Conservation (phyloP, 148 eudicot genomes). For the Fagopyrum esculentum region DNA sequence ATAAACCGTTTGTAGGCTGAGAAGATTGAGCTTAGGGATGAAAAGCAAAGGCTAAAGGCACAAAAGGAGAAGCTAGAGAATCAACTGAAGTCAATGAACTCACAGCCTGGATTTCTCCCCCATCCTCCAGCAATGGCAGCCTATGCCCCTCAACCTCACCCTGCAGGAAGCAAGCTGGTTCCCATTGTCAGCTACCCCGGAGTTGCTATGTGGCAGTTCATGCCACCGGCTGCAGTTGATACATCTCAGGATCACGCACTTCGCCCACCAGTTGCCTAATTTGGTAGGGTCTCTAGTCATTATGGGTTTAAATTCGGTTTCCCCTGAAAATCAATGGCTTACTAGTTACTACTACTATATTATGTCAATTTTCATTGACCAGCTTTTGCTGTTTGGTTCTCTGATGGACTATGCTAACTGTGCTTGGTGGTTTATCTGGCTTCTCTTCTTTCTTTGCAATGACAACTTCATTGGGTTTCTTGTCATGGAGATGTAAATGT, state of each 20-base stretch:
- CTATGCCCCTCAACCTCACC: constrained; percentile 44
- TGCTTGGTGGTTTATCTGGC: constrained; percentile 1
- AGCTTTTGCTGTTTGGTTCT: constrained; percentile 4
- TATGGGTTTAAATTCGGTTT: not conserved
- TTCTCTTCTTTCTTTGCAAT: not conserved
- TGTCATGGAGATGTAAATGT: constrained; percentile 12
- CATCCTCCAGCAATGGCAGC: constrained; percentile 50
- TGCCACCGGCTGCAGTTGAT: constrained; percentile 76
- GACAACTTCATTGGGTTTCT: not conserved
- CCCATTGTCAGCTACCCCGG: constrained; percentile 65
- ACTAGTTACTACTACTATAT: not conserved
- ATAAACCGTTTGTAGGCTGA: constrained; percentile 30
- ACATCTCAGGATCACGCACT: constrained; percentile 67
- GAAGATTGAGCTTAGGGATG: constrained; percentile 71
- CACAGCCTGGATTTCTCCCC: constrained; percentile 48
- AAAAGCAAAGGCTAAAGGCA: constrained; percentile 69
- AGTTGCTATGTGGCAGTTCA: constrained; percentile 84
- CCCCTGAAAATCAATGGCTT: not conserved
- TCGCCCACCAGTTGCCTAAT: constrained; percentile 71
- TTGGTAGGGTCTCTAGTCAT: constrained; percentile 1
- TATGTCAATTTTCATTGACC: constrained; percentile 9
- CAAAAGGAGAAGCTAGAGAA: constrained; percentile 71
- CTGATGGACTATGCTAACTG: not conserved
- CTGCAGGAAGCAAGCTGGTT: constrained; percentile 51
- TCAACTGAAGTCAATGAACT: constrained; percentile 46